Evolutionary conservation across 2,329 filamentous ascomycete species (phyloP).

Genomic region (Aspergillus melleus): DNA sequence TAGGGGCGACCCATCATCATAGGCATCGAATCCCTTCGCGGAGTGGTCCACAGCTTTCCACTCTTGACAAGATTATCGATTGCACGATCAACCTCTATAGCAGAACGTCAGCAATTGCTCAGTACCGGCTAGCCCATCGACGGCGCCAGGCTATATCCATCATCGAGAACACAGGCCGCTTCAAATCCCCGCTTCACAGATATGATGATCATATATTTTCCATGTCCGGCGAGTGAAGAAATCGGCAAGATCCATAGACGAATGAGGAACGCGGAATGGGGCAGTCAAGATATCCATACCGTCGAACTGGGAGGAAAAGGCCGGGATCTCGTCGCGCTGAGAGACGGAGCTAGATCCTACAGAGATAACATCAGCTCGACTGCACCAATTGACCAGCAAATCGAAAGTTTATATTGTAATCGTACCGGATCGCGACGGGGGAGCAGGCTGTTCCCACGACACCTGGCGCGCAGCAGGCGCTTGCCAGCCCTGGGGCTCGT

Average conservation of each 20-base stretch:
- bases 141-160: not conserved
- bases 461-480: constrained; percentile 60
- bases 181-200: not conserved
- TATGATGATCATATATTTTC: not conserved
- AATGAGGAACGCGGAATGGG: not conserved
- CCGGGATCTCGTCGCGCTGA: constrained; percentile 70
- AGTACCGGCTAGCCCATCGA: not conserved
- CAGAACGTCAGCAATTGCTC: constrained; percentile 27
- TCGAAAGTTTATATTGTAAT: constrained; percentile 1
- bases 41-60: constrained; percentile 78
- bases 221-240: not conserved
- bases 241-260: not conserved
- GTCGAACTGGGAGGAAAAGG: constrained; percentile 86
- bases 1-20: constrained; percentile 60
- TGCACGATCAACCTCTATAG: constrained; percentile 87
- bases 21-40: constrained; percentile 78
- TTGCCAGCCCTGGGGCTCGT: constrained; percentile 66
- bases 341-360: constrained; percentile 73
- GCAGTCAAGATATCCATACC: constrained; percentile 57
- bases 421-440: constrained; percentile 71
- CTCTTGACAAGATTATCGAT: constrained; percentile 96
- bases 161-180: not conserved
- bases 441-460: constrained; percentile 72
- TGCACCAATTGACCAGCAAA: constrained; percentile 20
- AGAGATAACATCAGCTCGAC: constrained; percentile 10